Base-by-base conservation (phyloP, 192 early-diverging fungal genomes). In the Rhizophagus prolifer region DNA sequence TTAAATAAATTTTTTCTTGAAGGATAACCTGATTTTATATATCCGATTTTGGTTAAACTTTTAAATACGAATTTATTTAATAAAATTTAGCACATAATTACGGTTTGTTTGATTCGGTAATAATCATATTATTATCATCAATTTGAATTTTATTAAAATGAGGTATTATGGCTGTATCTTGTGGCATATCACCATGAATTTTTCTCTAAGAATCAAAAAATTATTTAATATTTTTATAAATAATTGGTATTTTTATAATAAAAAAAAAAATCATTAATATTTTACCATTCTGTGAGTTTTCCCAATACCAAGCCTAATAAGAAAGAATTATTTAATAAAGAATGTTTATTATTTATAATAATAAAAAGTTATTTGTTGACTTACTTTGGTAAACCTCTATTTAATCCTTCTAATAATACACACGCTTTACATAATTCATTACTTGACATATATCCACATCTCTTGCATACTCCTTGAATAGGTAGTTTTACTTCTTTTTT, bases 381-480 rank as follows among this genome's bases (percentile, higher is more conserved):
- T 66, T 76, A 76, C 80, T 89, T 88, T 21, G 97, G 95, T 75
- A 94, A 79, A 0, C 97, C 97, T 47, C 90, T 86, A 79, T 99
- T 96, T 60, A 99, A 80, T 0, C 96, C 96, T 76, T 99, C 97
- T 6, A 99, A 82, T 67, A 99, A 81, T 28, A 95, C 85, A 81
- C 97, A 99, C 0, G 97, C 96, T 81, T 99, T 97, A 82, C 97
- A 99, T 9, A 97, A 79, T 31, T 91, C 87, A 77, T 97, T 94
- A 25, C 91, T 93, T 47, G 94, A 93, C 81, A 99, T 97, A 76
- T 98, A 99, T 30, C 97, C 97, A 78, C 97, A 99, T 47, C 95
- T 86, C 72, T 89, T 88, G 81, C 96, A 98, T 13, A 83, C 86
- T 26, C 88, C 74, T 81, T 86, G 86, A 4, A 59, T 84, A 2